Evolutionary conservation across 495 filamentous ascomycete genomes (phyloP).

Genomic region (Staphylotrichum tortipilum): DNA sequence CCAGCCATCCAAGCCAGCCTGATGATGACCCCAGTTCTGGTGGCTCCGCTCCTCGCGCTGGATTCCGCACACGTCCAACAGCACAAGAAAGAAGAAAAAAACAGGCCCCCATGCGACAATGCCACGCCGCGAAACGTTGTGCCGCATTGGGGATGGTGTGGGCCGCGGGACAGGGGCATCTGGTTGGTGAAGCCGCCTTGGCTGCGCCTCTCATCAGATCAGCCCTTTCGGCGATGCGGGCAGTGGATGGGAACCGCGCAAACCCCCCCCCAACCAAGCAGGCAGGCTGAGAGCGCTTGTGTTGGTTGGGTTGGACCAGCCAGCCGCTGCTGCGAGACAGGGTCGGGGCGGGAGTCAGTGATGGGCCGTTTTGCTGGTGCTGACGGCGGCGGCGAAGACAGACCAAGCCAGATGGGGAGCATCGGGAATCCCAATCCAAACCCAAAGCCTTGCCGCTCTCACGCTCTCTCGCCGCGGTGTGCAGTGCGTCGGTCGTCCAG

Average conservation of each 20-base stretch:
- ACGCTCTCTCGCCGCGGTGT: no score
- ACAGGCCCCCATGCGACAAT: not conserved
- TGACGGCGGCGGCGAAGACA: no score
- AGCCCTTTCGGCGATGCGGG: conserved; percentile 11
- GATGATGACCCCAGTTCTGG: no score
- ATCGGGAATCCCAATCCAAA: no score
- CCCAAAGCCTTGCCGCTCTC: no score
- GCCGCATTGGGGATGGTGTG: conserved; percentile 9
- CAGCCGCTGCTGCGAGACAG: no score
- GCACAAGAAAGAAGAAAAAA: not conserved
- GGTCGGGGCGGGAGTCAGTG: not conserved
- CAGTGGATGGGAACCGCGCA: conserved; percentile 6
- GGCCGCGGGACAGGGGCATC: not conserved
- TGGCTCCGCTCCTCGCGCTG: not conserved
- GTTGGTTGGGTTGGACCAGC: not conserved
- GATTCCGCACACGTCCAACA: not conserved
- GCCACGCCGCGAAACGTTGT: conserved; percentile 4
- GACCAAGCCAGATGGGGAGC: no score
- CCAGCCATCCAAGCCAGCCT: no score
- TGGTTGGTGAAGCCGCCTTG: conserved; percentile 18
- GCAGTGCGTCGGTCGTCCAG: no score
- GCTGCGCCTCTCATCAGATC: conserved; percentile 15
- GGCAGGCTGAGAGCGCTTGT: conserved; percentile 7
- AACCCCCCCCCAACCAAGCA: conserved; percentile 4
- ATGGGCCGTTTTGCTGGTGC: no score